phyloP scores from a whole-genome alignment of 2,329 filamentous ascomycete species.

The Epichloe festucae region DNA sequence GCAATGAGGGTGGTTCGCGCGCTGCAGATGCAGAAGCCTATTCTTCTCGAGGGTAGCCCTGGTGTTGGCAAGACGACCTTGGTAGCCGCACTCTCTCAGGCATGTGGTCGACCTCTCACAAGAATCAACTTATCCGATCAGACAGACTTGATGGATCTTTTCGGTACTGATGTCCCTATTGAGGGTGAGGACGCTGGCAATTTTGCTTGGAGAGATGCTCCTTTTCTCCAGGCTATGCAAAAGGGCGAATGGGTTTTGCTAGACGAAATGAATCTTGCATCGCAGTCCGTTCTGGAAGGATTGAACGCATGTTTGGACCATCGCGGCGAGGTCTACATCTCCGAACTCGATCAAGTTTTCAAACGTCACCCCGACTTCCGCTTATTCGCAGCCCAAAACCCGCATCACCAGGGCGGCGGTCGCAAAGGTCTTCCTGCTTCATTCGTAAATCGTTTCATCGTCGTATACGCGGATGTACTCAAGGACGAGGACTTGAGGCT shows the following conservation, averaged over 20 bases:
- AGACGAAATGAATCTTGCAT: constrained; percentile 98
- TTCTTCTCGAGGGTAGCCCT: constrained; percentile 91
- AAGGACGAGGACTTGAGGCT: constrained; percentile 64
- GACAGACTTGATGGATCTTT: constrained; percentile 93
- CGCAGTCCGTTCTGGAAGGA: constrained; percentile 90
- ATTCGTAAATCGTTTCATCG: constrained; percentile 95
- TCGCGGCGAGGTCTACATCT: constrained; percentile 87
- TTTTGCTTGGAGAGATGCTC: constrained; percentile 91
- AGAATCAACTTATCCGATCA: constrained; percentile 97
- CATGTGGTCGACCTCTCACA: constrained; percentile 70
- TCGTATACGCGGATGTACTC: constrained; percentile 92
- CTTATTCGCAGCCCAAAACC: constrained; percentile 96
- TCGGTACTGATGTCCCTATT: constrained; percentile 89
- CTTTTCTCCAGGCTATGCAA: constrained; percentile 94
- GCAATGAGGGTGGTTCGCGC: constrained; percentile 84
- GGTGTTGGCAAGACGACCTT: constrained; percentile 96
- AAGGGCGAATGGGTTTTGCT: constrained; percentile 91
- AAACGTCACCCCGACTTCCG: constrained; percentile 78
- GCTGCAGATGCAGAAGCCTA: constrained; percentile 77
- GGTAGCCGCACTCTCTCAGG: constrained; percentile 68
- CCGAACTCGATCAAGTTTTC: constrained; percentile 90
- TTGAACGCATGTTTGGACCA: constrained; percentile 95
- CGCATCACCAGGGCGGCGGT: constrained; percentile 91
- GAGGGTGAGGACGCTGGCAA: constrained; percentile 84
- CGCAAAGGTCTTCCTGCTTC: constrained; percentile 89